Evolutionary conservation across 2,329 filamentous ascomycete genomes (phyloP).

Genomic region (Cytospora mali): DNA sequence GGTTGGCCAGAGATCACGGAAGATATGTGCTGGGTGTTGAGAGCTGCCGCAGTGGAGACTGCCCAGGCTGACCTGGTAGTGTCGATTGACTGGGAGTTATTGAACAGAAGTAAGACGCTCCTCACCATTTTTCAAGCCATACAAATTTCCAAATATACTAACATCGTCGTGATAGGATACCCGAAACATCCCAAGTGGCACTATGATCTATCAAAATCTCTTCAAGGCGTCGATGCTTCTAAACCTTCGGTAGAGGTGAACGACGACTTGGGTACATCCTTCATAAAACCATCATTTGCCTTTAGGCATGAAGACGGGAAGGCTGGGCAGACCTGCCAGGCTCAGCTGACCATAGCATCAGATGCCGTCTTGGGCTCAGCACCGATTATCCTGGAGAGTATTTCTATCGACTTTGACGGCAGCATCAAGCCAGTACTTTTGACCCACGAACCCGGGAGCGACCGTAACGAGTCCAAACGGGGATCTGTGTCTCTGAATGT

Average conservation of each 20-base stretch:
- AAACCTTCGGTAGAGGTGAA: constrained; percentile 55
- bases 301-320: constrained; percentile 30
- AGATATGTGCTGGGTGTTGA: constrained; percentile 63
- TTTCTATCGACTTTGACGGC: constrained; percentile 60
- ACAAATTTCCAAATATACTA: background rate
- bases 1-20: constrained; percentile 63
- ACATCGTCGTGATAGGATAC: constrained; percentile 47
- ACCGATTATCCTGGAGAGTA: constrained; percentile 53
- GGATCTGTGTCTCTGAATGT: constrained; percentile 35
- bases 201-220: constrained; percentile 61
- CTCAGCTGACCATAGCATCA: constrained; percentile 61
- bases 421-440: constrained; percentile 59
- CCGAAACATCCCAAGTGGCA: constrained; percentile 58
- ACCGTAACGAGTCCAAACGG: background rate
- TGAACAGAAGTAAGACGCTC: constrained; percentile 58
- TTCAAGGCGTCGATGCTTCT: constrained; percentile 51
- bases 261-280: constrained; percentile 55
- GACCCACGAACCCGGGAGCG: constrained; percentile 41
- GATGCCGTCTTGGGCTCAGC: constrained; percentile 55
- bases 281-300: constrained; percentile 49
- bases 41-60: constrained; percentile 56
- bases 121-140: background rate
- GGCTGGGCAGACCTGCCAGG: constrained; percentile 60
- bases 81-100: constrained; percentile 66
- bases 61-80: constrained; percentile 59